Conservation (phyloP, 2,329 filamentous ascomycete species). For the Lachnellula suecica region DNA sequence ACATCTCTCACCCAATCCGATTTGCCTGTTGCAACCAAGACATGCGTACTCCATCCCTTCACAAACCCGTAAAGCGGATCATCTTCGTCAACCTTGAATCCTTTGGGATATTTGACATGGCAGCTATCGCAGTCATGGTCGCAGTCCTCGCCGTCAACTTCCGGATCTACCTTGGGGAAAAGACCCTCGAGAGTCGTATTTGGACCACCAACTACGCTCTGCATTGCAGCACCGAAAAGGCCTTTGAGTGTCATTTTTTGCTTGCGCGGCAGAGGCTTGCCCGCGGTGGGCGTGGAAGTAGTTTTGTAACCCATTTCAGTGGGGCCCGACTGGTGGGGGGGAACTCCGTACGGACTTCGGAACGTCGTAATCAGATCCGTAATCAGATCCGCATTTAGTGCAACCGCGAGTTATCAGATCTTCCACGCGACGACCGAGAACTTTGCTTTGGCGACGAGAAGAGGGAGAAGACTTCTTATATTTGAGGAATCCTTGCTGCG, state of each 20-base stretch:
- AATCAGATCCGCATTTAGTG: constrained; percentile 11
- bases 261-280: constrained; percentile 3
- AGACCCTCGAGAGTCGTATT: constrained; percentile 40
- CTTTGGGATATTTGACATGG: constrained; percentile 71
- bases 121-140: constrained; percentile 83
- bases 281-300: background rate
- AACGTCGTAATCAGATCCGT: constrained; percentile 5
- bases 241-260: constrained; percentile 30
- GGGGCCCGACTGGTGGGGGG: constrained; percentile 6
- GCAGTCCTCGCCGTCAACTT: constrained; percentile 84
- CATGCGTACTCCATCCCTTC: constrained; percentile 84
- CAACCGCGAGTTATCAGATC: background rate
- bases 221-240: constrained; percentile 24
- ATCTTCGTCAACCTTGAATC: constrained; percentile 70
- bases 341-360: background rate
- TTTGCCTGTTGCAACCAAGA: constrained; percentile 94
- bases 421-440: background rate
- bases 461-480: background rate
- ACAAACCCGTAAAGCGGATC: constrained; percentile 84
- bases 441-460: background rate
- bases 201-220: constrained; percentile 26
- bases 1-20: constrained; percentile 91
- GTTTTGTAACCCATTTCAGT: constrained; percentile 8
- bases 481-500: no score
- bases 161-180: constrained; percentile 74